A percentile compares a stretch with the other conserved stretches of the same genome.
Evolutionary conservation across 176 grass and related monocot species (phyloP).

Genomic region (Eragrostis curvula): DNA sequence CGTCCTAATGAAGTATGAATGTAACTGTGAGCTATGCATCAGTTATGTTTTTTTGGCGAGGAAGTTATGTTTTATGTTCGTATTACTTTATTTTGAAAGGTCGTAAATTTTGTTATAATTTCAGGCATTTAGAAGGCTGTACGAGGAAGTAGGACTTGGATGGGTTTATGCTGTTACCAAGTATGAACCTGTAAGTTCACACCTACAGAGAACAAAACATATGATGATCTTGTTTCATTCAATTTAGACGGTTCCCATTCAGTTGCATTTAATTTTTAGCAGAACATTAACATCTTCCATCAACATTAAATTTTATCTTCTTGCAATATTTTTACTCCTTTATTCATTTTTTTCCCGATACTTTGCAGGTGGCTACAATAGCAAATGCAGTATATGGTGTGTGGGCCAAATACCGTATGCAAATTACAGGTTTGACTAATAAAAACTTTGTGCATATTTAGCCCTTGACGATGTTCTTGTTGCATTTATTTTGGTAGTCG

Average conservation of each 20-base stretch:
- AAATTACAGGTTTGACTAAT: constrained; percentile 75
- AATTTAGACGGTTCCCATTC: constrained; percentile 9
- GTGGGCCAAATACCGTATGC: constrained; percentile 94
- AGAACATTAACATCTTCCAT: neutral
- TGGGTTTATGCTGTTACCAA: constrained; percentile 97
- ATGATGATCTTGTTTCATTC: constrained; percentile 12
- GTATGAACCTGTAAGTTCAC: constrained; percentile 87
- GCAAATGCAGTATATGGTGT: constrained; percentile 88
- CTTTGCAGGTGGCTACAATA: constrained; percentile 70
- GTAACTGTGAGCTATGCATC: constrained; percentile 10
- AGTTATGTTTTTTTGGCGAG: neutral
- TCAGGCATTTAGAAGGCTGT: constrained; percentile 95
- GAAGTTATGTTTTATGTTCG: neutral
- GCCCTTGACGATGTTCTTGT: neutral
- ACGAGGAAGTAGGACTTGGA: constrained; percentile 92
- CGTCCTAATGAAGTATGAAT: neutral
- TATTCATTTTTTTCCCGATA: constrained; percentile 20
- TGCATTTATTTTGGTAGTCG: neutral
- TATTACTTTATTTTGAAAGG: neutral
- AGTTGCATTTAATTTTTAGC: neutral
- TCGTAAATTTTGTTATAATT: constrained; percentile 20
- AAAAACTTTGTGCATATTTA: neutral
- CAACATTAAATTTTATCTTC: neutral
- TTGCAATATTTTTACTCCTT: neutral
- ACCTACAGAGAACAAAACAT: neutral